Conservation (phyloP, 139 green algal species). For the Marvania coccoides region DNA sequence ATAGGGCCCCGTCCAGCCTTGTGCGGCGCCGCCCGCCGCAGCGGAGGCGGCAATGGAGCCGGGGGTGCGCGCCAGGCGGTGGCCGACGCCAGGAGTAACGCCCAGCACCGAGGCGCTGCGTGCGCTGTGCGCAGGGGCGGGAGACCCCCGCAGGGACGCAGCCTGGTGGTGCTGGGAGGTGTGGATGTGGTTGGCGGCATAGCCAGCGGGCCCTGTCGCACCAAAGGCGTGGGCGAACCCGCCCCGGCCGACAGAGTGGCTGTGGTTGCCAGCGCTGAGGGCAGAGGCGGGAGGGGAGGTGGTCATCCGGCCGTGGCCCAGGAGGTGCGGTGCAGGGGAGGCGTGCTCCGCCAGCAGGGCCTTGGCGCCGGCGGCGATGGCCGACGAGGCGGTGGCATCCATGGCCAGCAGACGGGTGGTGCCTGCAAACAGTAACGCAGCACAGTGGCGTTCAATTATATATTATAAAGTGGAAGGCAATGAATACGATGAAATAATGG, state of each 20-base stretch:
- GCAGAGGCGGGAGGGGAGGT: neutral
- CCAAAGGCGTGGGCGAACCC: too few species aligned
- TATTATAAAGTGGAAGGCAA: too few species aligned
- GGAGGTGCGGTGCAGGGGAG: neutral
- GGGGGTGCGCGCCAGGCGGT: conserved; percentile 17
- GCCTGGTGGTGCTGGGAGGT: neutral
- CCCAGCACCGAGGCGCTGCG: neutral
- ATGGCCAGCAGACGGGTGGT: neutral
- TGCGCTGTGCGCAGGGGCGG: neutral
- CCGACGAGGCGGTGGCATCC: neutral
- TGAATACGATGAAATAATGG: too few species aligned
- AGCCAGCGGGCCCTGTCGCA: too few species aligned
- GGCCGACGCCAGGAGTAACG: neutral
- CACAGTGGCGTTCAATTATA: too few species aligned
- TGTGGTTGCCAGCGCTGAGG: neutral
- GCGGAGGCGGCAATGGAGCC: neutral
- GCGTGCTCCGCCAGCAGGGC: neutral
- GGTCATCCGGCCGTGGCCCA: neutral
- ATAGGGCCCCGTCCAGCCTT: neutral
- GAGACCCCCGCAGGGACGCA: neutral
- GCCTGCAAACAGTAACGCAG: too few species aligned
- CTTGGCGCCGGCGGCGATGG: neutral
- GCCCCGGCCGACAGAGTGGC: neutral
- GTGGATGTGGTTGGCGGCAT: too few species aligned
- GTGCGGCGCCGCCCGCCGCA: neutral